phyloP scores from a whole-genome alignment of 164 flowering plant genomes.

The Umbellularia californica region DNA sequence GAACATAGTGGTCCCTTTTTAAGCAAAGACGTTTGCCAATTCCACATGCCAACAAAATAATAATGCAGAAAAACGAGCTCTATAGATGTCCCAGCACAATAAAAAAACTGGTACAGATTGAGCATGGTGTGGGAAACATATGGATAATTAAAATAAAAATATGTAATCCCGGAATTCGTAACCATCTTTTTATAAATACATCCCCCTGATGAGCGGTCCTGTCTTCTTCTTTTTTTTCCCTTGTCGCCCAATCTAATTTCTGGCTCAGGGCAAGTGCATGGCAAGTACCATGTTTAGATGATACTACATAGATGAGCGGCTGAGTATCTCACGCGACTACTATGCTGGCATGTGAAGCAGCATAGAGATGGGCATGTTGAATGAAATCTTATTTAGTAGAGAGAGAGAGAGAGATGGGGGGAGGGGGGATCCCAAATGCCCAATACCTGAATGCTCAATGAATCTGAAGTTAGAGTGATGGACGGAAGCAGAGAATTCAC shows the following conservation, averaged over 20 bases:
- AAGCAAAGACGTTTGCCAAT: too few species aligned
- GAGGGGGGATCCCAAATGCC: background rate
- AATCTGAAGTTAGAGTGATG: constrained; percentile 52
- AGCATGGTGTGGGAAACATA: too few species aligned
- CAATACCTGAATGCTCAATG: constrained; percentile 66
- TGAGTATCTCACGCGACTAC: background rate
- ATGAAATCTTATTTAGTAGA: background rate
- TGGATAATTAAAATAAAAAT: too few species aligned
- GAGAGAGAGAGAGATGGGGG: background rate
- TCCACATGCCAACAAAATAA: too few species aligned
- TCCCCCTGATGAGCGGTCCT: too few species aligned
- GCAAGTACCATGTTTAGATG: background rate
- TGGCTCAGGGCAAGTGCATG: background rate
- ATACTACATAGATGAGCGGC: background rate
- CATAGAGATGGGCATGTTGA: too few species aligned
- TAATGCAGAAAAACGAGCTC: background rate
- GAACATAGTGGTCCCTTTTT: background rate
- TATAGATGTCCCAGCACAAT: background rate
- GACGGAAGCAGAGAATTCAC: constrained; percentile 37
- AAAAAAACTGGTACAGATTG: background rate
- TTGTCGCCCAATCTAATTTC: background rate
- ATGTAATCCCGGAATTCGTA: too few species aligned
- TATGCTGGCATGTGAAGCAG: background rate
- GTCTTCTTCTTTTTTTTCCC: too few species aligned
- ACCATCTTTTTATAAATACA: too few species aligned